Evolutionary conservation across 2,329 filamentous ascomycete species (phyloP), one percentile per base, ranked within the genome.

Genomic region (Colletotrichum higginsianum): DNA sequence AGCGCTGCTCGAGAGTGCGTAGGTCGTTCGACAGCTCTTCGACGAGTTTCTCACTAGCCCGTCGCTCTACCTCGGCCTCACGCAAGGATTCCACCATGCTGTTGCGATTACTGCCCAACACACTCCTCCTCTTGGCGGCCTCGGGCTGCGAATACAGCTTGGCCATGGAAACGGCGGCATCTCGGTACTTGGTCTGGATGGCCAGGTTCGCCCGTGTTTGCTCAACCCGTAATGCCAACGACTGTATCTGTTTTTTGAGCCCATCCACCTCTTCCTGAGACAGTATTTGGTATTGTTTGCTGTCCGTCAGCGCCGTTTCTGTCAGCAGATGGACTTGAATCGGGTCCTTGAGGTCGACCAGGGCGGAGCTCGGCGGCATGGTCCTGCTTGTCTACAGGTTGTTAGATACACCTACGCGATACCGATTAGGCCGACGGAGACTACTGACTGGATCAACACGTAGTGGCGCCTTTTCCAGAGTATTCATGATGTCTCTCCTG

Each of bases 251-350:
- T 80, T 95, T 97, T 86, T 98, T 99, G 77, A 98, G 84, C 57
- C 90, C 88, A 75, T 98, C 96, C 40, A 98, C 92, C 82, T 98
- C 95, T 79, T 98, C 95, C 76, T 96, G 93, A 0, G 95, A 94
- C 73, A 99, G 81, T 30, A 99, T 91, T 78, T 96, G 92, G 80
- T 92, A 99, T 76, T 91, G 86, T 78, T 91, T 92, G 84, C 95
- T 97, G 82, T 99, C 96, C 71, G 92, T 90, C 72, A 99, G 89
- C 23, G 96, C 96, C 23, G 94, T 98, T 84, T 98, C 96, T 73
- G 96, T 95, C 70, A 99, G 88, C 57, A 99, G 85, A 80, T 98
- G 97, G 80, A 98, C 91, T 76, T 95, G 93, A 55, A 99, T 93
- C 71, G 87, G 89, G 80, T 94, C 93, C 74, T 90, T 89, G 64